Evolutionary conservation across 352 stramenopile species (phyloP).

Genomic region (Pythium pectinolyticum): DNA sequence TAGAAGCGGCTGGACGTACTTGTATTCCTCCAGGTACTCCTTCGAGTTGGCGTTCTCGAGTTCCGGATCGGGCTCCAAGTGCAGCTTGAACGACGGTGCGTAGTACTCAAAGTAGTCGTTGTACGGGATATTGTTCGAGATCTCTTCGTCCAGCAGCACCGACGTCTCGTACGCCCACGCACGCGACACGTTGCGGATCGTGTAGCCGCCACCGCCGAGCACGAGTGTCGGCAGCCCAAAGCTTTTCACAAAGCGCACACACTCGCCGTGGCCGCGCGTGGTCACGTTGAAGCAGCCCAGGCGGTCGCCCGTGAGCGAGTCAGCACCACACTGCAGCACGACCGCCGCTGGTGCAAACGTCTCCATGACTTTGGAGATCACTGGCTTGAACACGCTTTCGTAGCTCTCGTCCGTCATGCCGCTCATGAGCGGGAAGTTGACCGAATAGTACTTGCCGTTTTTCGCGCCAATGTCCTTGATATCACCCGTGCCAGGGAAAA

Average conservation of each 20-base stretch:
- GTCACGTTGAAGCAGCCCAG: conserved; percentile 99
- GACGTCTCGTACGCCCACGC: conserved; percentile 98
- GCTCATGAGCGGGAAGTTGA: conserved; percentile 97
- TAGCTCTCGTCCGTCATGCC: conserved; percentile 97
- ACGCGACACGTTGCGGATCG: conserved; percentile 86
- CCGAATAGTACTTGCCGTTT: conserved; percentile 92
- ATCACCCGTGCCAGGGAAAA: conserved; percentile 97
- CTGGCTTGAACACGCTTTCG: conserved; percentile 96
- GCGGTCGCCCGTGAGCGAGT: conserved; percentile 96
- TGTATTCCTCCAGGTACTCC: conserved; percentile 86
- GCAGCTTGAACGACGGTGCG: conserved; percentile 82
- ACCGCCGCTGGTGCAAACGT: conserved; percentile 90
- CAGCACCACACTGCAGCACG: conserved; percentile 97
- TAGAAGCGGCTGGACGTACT: conserved; percentile 49
- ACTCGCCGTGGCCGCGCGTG: conserved; percentile 76
- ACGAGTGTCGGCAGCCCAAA: conserved; percentile 85
- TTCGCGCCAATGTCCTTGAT: conserved; percentile 94
- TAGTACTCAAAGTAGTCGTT: conserved; percentile 89
- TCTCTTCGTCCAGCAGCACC: conserved; percentile 86
- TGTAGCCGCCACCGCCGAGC: conserved; percentile 83
- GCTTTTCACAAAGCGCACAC: conserved; percentile 84
- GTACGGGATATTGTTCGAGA: conserved; percentile 82
- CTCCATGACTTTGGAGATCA: conserved; percentile 94
- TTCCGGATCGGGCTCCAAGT: conserved; percentile 75
- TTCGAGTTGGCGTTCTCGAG: conserved; percentile 83